Base-by-base conservation (phyloP, 768 basidiomycete genomes). In the Nidularia sp. region DNA sequence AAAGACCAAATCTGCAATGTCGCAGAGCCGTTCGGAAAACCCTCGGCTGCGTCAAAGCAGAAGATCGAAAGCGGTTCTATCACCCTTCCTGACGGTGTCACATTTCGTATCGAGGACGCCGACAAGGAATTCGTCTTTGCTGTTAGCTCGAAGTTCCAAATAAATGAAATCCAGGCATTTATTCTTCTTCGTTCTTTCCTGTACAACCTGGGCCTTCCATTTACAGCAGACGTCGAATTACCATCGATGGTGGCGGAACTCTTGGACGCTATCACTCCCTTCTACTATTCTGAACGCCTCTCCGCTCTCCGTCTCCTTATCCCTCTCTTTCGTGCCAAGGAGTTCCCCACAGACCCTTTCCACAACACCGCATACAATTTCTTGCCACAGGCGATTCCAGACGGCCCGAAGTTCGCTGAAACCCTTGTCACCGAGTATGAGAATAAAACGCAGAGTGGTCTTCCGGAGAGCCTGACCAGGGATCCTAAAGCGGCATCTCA, bases 151-250 rank as follows among this genome's bases (percentile, higher is more conserved):
- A 77, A 76, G 53, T 85, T 92, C 64, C 73, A 81, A 31, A 83
- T 96, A 22, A 91, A 95, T 68, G 83, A 95, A 60, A 73, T 93
- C 1, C 83, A 87, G n/a, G 85, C 91, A 0, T 75, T 88, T 42
- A 70, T 86, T 3, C 76, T 95, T 4, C 71, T 92, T 18, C 83
- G 86, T 9, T 85, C 88, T 0, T 94, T 89, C 61, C 71, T 90
- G 6, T 86, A 87, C 69, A 88, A 92, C 63, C 80, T 86, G 63
- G 88, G 88, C 3, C 71, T 89, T 6, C 84, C 85, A 7, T 63
- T 79, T 8, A 67, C 64, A 18, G 69, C 78, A 0, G 75, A 72
- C 43, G 65, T 75, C 34, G 67, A 72, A 31, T 72, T 81, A 15
- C 60, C 64, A 5, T 71, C 69, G 5, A 67, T 85, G 59, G 72